Percentiles rank a stretch among this genome's conserved stretches.
Conservation (phyloP, 1,139 yeast genomes). For the Pichia sp. region DNA sequence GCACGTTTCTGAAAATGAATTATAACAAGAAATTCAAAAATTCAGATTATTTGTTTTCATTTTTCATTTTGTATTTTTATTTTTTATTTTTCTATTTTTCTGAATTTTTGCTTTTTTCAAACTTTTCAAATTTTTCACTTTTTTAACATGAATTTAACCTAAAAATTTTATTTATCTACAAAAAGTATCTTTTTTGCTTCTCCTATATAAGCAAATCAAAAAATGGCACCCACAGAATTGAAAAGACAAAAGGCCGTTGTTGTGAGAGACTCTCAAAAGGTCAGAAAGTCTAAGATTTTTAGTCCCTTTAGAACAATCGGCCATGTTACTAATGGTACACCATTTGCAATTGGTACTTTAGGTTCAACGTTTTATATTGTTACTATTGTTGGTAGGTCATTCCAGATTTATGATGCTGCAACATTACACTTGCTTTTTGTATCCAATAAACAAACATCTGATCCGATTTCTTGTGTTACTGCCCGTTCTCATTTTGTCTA, state of each 20-base stretch:
- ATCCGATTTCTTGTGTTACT: constrained; percentile 62
- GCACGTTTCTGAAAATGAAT: background rate
- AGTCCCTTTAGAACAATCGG: constrained; percentile 53
- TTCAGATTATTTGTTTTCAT: no score
- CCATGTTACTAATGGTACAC: constrained; percentile 68
- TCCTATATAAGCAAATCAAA: background rate
- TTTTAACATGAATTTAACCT: background rate
- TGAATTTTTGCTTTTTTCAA: background rate
- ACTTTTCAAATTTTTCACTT: background rate
- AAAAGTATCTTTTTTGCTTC: background rate
- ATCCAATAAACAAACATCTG: constrained; percentile 68
- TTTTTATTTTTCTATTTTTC: background rate
- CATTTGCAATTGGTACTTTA: constrained; percentile 81
- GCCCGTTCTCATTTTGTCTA: constrained; percentile 83
- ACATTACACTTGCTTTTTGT: constrained; percentile 82
- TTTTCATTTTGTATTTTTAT: background rate
- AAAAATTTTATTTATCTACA: background rate
- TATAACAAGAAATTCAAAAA: background rate
- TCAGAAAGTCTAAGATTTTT: constrained; percentile 39
- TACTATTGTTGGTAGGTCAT: constrained; percentile 82
- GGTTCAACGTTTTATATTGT: constrained; percentile 86
- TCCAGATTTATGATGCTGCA: constrained; percentile 91
- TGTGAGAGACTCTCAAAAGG: background rate
- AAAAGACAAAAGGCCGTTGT: constrained; percentile 21
- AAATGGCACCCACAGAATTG: constrained; percentile 5